Evolutionary conservation across 2,329 filamentous ascomycete species (phyloP).

Genomic region (Tolypocladium cylindrosporum): DNA sequence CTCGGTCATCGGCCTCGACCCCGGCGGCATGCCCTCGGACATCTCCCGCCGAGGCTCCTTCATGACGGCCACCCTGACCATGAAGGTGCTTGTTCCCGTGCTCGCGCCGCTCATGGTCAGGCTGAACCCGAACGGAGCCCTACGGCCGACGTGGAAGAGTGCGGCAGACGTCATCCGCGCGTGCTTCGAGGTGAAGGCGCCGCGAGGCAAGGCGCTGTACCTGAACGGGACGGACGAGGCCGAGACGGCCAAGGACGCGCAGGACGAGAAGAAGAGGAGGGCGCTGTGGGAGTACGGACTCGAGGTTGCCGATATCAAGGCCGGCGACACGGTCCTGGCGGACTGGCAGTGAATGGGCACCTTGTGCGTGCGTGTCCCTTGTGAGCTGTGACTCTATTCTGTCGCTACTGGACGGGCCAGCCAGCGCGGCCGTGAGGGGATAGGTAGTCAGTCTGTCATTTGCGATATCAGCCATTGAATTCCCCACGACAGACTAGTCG

Average conservation of each 20-base stretch:
- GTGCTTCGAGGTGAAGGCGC: constrained; percentile 17
- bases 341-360: constrained; percentile 14
- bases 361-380: not conserved
- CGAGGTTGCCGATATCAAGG: constrained; percentile 12
- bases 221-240: constrained; percentile 21
- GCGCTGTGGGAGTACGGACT: constrained; percentile 21
- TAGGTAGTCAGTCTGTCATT: not conserved
- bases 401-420: not conserved
- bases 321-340: constrained; percentile 14
- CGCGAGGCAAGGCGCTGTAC: constrained; percentile 20
- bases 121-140: constrained; percentile 18
- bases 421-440: not conserved
- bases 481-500: too few species aligned
- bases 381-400: not conserved
- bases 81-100: constrained; percentile 15
- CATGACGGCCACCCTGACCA: constrained; percentile 9
- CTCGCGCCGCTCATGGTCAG: constrained; percentile 11
- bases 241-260: constrained; percentile 17
- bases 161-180: constrained; percentile 20
- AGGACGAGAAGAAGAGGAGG: constrained; percentile 17
- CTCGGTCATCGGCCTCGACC: constrained; percentile 25
- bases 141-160: constrained; percentile 20
- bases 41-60: constrained; percentile 17
- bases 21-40: constrained; percentile 24
- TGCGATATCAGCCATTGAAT: too few species aligned